These are phyloP conservation scores for Ceratorhiza oryzae-sativae DNA, from an alignment of 1,284 basidiomycete species.

Conservation along the genomic window DNA sequence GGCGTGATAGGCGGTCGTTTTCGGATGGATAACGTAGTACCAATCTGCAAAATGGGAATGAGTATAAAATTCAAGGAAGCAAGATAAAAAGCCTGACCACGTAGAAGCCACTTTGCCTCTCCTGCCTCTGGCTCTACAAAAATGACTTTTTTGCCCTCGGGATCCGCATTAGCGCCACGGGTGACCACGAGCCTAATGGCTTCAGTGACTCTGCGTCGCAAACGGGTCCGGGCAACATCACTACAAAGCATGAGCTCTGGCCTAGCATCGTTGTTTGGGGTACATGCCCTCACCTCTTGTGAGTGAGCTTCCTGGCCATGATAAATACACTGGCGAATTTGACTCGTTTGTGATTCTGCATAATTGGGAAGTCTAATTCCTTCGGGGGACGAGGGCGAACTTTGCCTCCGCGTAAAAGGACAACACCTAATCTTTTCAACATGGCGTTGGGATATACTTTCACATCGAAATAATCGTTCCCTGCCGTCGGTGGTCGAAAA, in stretches of 20 bases:
- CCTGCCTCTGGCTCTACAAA: conserved; percentile 8
- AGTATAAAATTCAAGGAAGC: neutral
- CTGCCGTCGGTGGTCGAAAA: neutral
- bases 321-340: conserved; percentile 19
- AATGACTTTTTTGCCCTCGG: neutral
- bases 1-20: conserved; percentile 4
- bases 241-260: neutral
- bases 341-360: conserved; percentile 5
- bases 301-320: conserved; percentile 9
- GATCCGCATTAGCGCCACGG: conserved; percentile 12
- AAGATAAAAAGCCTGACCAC: neutral
- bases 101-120: conserved; percentile 12
- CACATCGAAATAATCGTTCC: conserved; percentile 12
- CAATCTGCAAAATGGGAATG: conserved; percentile 1
- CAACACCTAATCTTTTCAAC: conserved; percentile 23
- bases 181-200: conserved; percentile 18
- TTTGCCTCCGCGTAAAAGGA: neutral
- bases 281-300: conserved; percentile 1
- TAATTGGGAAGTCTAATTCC: conserved; percentile 11
- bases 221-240: conserved; percentile 5
- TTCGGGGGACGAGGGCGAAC: conserved; percentile 10
- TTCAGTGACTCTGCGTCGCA: conserved; percentile 7
- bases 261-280: neutral
- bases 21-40: conserved; percentile 28
- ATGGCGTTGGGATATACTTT: conserved; percentile 18